Conservation (phyloP, 495 filamentous ascomycete genomes). For the Aspergillus asperescens region DNA sequence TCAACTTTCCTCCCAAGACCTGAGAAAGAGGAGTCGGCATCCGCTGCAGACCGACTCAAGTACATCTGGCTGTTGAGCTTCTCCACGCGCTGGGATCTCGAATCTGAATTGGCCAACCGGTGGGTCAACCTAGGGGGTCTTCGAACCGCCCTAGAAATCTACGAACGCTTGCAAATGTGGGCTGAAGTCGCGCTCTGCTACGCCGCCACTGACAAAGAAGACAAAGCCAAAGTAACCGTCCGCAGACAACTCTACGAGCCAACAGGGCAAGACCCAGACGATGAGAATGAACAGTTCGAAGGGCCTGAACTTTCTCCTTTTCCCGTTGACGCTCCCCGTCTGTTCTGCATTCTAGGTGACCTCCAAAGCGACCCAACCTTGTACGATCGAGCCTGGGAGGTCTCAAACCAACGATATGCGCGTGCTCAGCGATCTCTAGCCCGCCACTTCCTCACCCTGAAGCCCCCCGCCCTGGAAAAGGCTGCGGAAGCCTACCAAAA, state of each 20-base stretch:
- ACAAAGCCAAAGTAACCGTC: conserved; percentile 70
- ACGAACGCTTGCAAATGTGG: conserved; percentile 91
- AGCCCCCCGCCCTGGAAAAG: conserved; percentile 54
- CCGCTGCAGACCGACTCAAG: conserved; percentile 65
- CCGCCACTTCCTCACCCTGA: conserved; percentile 61
- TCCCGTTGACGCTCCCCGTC: conserved; percentile 75
- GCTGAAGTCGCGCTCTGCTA: conserved; percentile 91
- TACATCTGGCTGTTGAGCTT: conserved; percentile 80
- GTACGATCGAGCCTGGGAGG: conserved; percentile 85
- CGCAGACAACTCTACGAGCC: conserved; percentile 71
- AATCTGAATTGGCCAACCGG: conserved; percentile 83
- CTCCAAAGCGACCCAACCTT: conserved; percentile 65
- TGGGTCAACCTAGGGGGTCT: conserved; percentile 87
- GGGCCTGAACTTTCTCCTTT: conserved; percentile 61
- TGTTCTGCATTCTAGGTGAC: conserved; percentile 94
- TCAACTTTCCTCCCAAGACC: conserved; percentile 81
- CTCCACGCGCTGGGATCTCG: conserved; percentile 86
- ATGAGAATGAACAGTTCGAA: conserved; percentile 55
- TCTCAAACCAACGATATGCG: conserved; percentile 74
- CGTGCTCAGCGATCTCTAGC: conserved; percentile 84
- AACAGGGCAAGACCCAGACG: conserved; percentile 34
- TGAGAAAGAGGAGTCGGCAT: conserved; percentile 70
- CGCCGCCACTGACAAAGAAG: conserved; percentile 73
- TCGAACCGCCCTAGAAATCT: conserved; percentile 89
- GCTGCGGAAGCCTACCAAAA: conserved; percentile 73